These are phyloP conservation scores for Leccinum solheimii DNA, from an alignment of 1,284 basidiomycete species.

Conservation along the genomic window DNA sequence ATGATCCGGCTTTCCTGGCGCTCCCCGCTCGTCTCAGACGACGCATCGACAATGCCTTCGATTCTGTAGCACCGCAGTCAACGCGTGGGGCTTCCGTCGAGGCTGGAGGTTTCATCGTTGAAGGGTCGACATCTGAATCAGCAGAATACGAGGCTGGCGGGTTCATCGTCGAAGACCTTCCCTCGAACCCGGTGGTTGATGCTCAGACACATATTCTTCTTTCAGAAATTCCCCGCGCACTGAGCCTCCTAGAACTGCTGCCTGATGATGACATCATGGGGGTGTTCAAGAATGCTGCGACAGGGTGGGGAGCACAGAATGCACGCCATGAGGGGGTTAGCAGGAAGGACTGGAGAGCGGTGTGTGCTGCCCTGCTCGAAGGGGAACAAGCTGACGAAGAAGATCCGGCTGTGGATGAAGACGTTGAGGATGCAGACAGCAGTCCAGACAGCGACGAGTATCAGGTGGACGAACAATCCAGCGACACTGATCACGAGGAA, in stretches of 20 bases:
- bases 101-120: conserved; percentile 23
- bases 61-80: conserved; percentile 14
- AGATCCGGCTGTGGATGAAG: conserved; percentile 25
- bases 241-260: conserved; percentile 60
- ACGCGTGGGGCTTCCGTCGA: conserved; percentile 4
- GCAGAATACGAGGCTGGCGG: conserved; percentile 26
- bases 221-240: conserved; percentile 59
- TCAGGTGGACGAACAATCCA: conserved; percentile 19
- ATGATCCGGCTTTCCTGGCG: conserved; percentile 27
- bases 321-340: conserved; percentile 40
- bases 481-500: conserved; percentile 12
- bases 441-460: conserved; percentile 32
- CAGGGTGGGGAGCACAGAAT: conserved; percentile 52
- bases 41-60: conserved; percentile 34
- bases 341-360: conserved; percentile 69
- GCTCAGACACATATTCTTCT: conserved; percentile 44
- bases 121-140: conserved; percentile 16
- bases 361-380: conserved; percentile 68
- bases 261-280: conserved; percentile 68
- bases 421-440: conserved; percentile 24
- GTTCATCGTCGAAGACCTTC: conserved; percentile 29
- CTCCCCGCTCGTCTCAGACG: conserved; percentile 25
- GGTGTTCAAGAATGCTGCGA: conserved; percentile 70
- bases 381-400: conserved; percentile 28
- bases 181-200: not conserved